These are phyloP conservation scores for Casuarina glauca DNA, from an alignment of 306 rosid species.

Conservation along the genomic window DNA sequence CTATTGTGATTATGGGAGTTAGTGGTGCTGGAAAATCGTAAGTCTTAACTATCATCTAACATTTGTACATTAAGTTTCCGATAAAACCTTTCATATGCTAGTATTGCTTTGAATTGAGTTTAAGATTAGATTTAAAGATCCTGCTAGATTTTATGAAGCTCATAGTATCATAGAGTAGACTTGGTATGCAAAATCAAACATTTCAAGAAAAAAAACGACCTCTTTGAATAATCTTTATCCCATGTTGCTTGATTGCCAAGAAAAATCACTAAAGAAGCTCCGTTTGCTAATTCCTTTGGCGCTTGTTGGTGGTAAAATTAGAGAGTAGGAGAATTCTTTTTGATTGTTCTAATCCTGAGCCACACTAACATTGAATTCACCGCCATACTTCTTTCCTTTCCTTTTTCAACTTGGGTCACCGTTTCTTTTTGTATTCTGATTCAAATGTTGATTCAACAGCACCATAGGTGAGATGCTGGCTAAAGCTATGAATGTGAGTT, in stretches of 20 bases:
- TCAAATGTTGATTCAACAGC: conserved; percentile 42
- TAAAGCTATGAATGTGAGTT: conserved; percentile 41
- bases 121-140: background rate
- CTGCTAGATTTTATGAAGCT: background rate
- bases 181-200: background rate
- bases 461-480: conserved; percentile 76
- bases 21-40: conserved; percentile 93
- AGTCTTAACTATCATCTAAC: conserved; percentile 9
- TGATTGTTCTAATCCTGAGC: background rate
- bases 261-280: background rate
- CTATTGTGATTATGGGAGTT: conserved; percentile 73
- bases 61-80: background rate
- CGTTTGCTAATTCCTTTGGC: background rate
- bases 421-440: conserved; percentile 1
- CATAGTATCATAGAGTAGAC: background rate
- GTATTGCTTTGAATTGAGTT: background rate
- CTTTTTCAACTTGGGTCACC: background rate
- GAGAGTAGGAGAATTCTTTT: background rate
- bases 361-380: background rate
- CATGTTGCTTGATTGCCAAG: background rate
- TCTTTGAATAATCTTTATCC: background rate
- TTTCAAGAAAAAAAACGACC: background rate
- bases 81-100: background rate
- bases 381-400: background rate
- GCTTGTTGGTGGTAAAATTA: background rate